Evolutionary conservation across 1,139 yeast species (phyloP), one percentile per base, ranked within the genome.

Genomic region (Lodderomyces metapsilosis): DNA sequence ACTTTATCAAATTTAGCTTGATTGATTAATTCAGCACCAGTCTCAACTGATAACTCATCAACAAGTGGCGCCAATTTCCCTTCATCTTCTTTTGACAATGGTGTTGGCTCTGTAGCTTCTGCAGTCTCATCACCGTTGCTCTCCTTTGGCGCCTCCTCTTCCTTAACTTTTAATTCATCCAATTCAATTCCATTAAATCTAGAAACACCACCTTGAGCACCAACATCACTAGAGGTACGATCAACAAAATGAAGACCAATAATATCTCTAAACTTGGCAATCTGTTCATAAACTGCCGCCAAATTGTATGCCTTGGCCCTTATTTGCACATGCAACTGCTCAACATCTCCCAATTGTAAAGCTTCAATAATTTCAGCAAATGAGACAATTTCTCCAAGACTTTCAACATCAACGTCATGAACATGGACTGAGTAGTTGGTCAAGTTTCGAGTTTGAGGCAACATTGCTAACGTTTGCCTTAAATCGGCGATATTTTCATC

Each of bases 401-500:
- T 36, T 17, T 58, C 58, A 17, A 80, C 52, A 39, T 62, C 52
- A 33, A 58, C 44, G 13, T 69, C 75, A n/a, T 67, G 59, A 42
- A 60, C 57, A 40, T 52, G 57, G 23, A 87, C 65, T 6, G 73
- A 64, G 56, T 80, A 88, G 53, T 80, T 76, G 30, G 94, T 83
- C 53, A 76, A 72, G 44, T 79, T 82, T 52, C 75, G 74, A 34
- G 83, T 74, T 23, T 71, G 68, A 11, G 84, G 79, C 27, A 79
- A 61, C 21, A 79, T 66, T 23, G 74, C 66, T 43, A 88, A 64
- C 18, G 84, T 73, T 56, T 79, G 81, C 50, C 68, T 74, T 43
- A 87, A 70, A 46, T 84, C 88, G 40, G 74, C 66, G 44, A 85
- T 56, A 22, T 80, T 62, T 50, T 82, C 88, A 25, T 63, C 57